Base-by-base conservation (phyloP, 306 rosid species). In the Trifolium fragiferum region DNA sequence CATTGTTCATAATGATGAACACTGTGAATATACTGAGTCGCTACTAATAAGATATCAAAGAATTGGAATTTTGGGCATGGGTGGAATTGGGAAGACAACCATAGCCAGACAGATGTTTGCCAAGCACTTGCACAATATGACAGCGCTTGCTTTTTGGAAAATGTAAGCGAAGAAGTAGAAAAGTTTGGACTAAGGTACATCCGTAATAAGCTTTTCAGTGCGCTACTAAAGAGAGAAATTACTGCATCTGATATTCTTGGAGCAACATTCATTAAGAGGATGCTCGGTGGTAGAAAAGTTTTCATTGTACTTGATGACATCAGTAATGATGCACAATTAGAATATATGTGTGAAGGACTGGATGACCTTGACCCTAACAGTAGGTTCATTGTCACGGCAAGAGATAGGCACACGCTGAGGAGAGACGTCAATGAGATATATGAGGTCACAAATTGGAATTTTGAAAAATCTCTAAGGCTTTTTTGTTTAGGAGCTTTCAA, bases 1-100 rank as follows among this genome's bases (percentile, higher is more conserved):
- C 43, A 10, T 38, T 38, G 43, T 38, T 38, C 43, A 38, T 38
- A 38, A 38, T 2, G 43, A 38, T 38, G 2, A 7, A 7, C 10
- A 1, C 2, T 0, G 43, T 38, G 2, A 2, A 1, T 0, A 2
- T 8, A 46, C 61, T 19, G 74, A 76, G n/a, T 32, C 1, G 4
- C 23, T 70, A 0, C 13, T 68, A 6, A 1, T 64, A 55, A 8
- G 2, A 1, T 15, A 6, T 13, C 21, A n/a, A 9, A 59, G 18
- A n/a, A 47, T 82, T 43, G 86, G 86, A 35, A 73, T 82, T 16
- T 82, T 76, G 72, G 86, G 86, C 12, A 71, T 81, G 66, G 65
- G 80, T 3, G 72, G 79, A 1, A 75, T 50, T 8, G 79, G 79
- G 1, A 75, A 75, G 55, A 64, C 72, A 35, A 73, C 85, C 2